Percentiles rank a stretch among this genome's conserved stretches.
Evolutionary conservation across 192 early-diverging fungal genomes (phyloP).

Genomic region (Podila epigama): DNA sequence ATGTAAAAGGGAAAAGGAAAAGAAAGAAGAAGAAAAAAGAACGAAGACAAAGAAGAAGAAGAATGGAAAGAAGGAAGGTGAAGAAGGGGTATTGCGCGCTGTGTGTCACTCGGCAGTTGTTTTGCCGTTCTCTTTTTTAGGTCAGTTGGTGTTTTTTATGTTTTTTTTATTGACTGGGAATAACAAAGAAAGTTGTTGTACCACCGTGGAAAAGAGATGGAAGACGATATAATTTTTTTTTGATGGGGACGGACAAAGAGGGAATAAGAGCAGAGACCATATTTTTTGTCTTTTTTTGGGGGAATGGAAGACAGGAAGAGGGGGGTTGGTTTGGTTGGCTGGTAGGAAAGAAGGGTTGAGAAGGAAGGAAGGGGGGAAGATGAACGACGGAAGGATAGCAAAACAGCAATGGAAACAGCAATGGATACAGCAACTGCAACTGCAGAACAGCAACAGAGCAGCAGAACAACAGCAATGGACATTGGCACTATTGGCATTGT

Average conservation of each 20-base stretch:
- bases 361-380: too few species aligned
- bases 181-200: background rate
- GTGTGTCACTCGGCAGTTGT: background rate
- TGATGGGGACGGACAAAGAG: background rate
- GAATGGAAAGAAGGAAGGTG: background rate
- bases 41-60: background rate
- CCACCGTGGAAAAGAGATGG: conserved; percentile 9
- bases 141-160: background rate
- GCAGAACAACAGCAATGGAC: too few species aligned
- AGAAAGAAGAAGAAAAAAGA: conserved; percentile 16
- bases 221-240: background rate
- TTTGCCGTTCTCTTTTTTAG: background rate
- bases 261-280: background rate
- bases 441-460: too few species aligned
- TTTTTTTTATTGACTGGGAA: background rate
- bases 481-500: too few species aligned
- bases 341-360: too few species aligned
- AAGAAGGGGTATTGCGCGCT: background rate
- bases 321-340: too few species aligned
- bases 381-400: too few species aligned
- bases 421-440: too few species aligned
- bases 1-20: background rate
- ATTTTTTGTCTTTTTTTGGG: conserved; percentile 4
- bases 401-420: too few species aligned
- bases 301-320: background rate